Evolutionary conservation across 2,329 filamentous ascomycete genomes (phyloP), one percentile per base, ranked within the genome.

Genomic region (Botrytis deweyae): DNA sequence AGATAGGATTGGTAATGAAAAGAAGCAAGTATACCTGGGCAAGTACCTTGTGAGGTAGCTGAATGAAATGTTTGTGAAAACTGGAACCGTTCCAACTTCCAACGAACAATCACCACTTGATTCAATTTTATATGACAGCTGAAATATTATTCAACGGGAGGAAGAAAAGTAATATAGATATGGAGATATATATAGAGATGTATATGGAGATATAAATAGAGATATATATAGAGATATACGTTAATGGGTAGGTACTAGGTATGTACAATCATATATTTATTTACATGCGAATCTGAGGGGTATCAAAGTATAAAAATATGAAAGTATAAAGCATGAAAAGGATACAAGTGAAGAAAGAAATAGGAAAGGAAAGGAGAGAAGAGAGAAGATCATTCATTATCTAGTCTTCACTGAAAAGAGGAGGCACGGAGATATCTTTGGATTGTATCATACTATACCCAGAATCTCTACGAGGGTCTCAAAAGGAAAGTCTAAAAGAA

Each of bases 1-100:
- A 66, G 65, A 55, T 40, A 29, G 49, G 46, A 55, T 67, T 67
- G 65, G 64, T 38, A 68, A 68, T 42, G 49, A 22, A 42, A 58
- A 68, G 46, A 52, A 52, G 49, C 49, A 52, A 55, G 52, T 29
- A 55, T 55, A 29, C 25, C 22, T 40, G 10, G n/a, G 4, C n/a
- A n/a, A 29, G 65, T 42, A 68, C 65, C 65, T 68, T 58, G 25
- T 40, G 36, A 58, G 49, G 14, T 40, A 22, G 25, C 14, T 40
- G 33, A 42, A 42, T 68, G 36, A 42, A 33, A 65, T 46, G 46
- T 67, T 38, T 55, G 46, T 40, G 65, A 67, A 55, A 40, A n/a
- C 49, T 55, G 49, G 49, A 55, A 55, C 49, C 0, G 14, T 29
- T 12, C 22, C 52, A 20, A n/a, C 42, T 8, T 29, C 29, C 33